Evolutionary conservation across 345 rosid species (phyloP), one percentile per base, ranked within the genome.

Genomic region (Eutrema japonicum): DNA sequence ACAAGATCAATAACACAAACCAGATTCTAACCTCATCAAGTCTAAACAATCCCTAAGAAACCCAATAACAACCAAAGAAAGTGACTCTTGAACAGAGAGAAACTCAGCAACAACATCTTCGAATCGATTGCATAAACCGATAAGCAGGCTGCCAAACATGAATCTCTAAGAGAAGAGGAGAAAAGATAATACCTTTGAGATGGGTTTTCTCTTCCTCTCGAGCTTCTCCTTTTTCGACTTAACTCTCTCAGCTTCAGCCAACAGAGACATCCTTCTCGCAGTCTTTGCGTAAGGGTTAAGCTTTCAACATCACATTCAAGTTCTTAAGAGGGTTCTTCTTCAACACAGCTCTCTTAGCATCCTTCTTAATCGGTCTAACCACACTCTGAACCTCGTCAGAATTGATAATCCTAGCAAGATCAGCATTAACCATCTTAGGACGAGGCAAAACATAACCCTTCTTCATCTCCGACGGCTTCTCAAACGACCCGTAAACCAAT

Each of bases 321-420:
- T 91, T 89, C 96, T 87, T 91, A 27, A 89, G 49, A 2, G 97
- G 97, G 36, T 91, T 91, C 85, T 91, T 91, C 90, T 91, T 91
- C 85, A 87, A 11, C 7, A 88, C 70, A 9, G 97, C 86, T 58
- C 95, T 83, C 87, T 85, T 87, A 2, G 72, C 75, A 30, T 79
- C 88, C 78, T 64, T 82, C 78, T 89, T 82, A 29, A 87, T 83
- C 0, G 97, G 97, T 57, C 76, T 87, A 42, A 89, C 92, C 0
- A 89, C 96, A 5, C 91, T 85, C 73, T 91, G 97, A 4, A 91
- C 87, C 83, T 47, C 51, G 16, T 47, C 10, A 0, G 27, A 47
- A 7, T 16, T 47, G 2, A 47, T 47, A 47, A 47, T 91, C 83
- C 97, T 84, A n/a, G 91, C 85, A 5, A 91, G 64, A 29, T 91